Conservation (phyloP, 768 basidiomycete species). For the Gloeophyllum trabeum region DNA sequence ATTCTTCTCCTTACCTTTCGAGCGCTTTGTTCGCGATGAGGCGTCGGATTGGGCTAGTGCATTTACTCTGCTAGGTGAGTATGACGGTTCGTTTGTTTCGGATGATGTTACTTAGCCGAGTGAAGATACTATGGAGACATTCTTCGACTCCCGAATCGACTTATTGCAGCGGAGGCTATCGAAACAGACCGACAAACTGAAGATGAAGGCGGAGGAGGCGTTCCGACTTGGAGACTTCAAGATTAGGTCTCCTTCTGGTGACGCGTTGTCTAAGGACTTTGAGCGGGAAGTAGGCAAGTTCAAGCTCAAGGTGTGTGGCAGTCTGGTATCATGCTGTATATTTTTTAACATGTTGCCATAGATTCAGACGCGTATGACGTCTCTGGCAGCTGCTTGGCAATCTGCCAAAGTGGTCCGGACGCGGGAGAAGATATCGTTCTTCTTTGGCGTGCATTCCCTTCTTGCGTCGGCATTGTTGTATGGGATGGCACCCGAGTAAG, state of each 20-base stretch:
- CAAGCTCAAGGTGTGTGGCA: conserved; percentile 58
- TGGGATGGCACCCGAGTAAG: conserved; percentile 78
- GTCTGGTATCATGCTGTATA: conserved; percentile 7
- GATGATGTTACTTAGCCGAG: not conserved
- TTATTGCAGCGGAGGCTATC: conserved; percentile 75
- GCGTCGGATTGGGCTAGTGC: conserved; percentile 69
- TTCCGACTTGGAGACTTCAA: conserved; percentile 38
- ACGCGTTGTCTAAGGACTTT: conserved; percentile 61
- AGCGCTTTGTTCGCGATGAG: conserved; percentile 67
- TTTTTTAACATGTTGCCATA: conserved; percentile 16
- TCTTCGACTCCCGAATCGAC: conserved; percentile 85
- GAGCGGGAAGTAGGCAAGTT: conserved; percentile 83
- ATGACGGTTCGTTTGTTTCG: not conserved
- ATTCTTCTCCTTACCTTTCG: conserved; percentile 61
- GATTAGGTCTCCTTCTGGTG: conserved; percentile 48
- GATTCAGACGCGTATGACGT: conserved; percentile 74
- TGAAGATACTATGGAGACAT: conserved; percentile 88
- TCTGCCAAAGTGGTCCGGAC: conserved; percentile 81
- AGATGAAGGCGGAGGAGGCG: conserved; percentile 71
- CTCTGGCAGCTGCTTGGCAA: conserved; percentile 80
- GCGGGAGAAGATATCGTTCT: conserved; percentile 81
- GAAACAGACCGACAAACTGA: conserved; percentile 78
- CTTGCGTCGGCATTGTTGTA: conserved; percentile 79
- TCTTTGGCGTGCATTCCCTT: conserved; percentile 87
- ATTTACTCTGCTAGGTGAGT: conserved; percentile 75